phyloP scores from a whole-genome alignment of 768 basidiomycete species.

The Mycena latifolia region DNA sequence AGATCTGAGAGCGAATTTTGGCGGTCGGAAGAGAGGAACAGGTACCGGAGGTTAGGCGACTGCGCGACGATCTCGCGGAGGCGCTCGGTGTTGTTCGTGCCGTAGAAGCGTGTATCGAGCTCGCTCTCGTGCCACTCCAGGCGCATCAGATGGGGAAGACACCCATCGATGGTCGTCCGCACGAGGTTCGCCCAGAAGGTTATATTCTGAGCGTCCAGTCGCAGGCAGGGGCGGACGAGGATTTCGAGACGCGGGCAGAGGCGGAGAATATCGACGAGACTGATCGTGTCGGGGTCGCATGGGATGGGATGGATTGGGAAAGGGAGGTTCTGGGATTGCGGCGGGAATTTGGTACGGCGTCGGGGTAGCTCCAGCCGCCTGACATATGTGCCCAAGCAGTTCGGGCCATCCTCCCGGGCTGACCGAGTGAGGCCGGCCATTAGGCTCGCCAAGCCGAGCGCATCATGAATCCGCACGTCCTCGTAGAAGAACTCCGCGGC shows the following conservation, averaged over 20 bases:
- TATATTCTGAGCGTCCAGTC: conserved; percentile 20
- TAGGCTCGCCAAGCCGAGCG: conserved; percentile 13
- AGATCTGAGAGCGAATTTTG: conserved; percentile 20
- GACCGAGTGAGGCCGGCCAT: conserved; percentile 22
- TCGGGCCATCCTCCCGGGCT: conserved; percentile 7
- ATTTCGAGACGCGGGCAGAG: conserved; percentile 26
- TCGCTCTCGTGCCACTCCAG: conserved; percentile 35
- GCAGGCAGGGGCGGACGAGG: conserved; percentile 37
- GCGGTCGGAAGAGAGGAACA: conserved; percentile 30
- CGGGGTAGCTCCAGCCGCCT: conserved; percentile 24
- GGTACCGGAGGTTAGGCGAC: conserved; percentile 24
- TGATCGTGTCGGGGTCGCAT: not conserved
- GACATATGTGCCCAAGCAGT: conserved; percentile 18
- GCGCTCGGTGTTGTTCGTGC: conserved; percentile 9
- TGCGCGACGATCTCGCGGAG: conserved; percentile 25
- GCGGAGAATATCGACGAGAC: conserved; percentile 16
- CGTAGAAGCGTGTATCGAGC: conserved; percentile 26
- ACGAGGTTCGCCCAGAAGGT: conserved; percentile 29
- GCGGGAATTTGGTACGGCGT: not conserved
- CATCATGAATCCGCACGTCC: conserved; percentile 26
- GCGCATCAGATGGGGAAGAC: conserved; percentile 8
- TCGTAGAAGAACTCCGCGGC: conserved; percentile 27
- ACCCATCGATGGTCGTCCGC: not conserved
- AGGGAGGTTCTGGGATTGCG: not conserved
- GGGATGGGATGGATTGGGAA: conserved; percentile 15